Conservation (phyloP, 768 basidiomycete genomes). For the Mrakia hoshinonis region DNA sequence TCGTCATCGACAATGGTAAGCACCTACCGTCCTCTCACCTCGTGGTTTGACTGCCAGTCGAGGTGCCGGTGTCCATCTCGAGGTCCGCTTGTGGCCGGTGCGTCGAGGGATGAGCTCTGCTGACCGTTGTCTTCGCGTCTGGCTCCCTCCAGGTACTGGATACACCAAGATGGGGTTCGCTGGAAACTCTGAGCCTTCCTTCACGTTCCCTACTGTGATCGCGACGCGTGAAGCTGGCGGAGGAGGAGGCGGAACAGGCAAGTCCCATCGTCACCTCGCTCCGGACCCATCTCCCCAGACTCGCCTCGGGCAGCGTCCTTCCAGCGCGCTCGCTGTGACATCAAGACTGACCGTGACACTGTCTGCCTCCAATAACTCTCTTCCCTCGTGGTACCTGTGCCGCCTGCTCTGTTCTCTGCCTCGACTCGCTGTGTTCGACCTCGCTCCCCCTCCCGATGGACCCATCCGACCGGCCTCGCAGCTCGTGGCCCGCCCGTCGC, state of each 20-base stretch:
- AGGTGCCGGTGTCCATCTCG: neutral
- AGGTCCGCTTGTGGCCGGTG: neutral
- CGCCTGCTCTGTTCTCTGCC: neutral
- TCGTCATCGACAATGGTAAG: constrained; percentile 88
- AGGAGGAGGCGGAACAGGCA: constrained; percentile 21
- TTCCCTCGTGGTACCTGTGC: too few species aligned
- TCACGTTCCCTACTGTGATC: constrained; percentile 97
- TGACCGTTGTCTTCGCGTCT: neutral
- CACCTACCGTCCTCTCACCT: neutral
- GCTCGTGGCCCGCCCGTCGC: constrained; percentile 52
- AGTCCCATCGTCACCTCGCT: constrained; percentile 38
- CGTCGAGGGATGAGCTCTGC: neutral
- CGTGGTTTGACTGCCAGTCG: neutral
- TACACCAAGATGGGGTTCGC: constrained; percentile 98
- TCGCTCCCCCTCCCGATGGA: neutral
- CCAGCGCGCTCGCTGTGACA: too few species aligned
- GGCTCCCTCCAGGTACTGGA: constrained; percentile 53
- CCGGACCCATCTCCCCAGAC: constrained; percentile 40
- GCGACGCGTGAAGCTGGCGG: constrained; percentile 59
- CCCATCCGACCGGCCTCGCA: neutral
- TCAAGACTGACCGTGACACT: too few species aligned
- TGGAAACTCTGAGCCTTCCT: constrained; percentile 97
- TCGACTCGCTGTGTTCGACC: constrained; percentile 39
- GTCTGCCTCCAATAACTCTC: too few species aligned
- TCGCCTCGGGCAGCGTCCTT: neutral